Evolutionary conservation across 305 asterid genomes (phyloP), one percentile per base, ranked within the genome.

Genomic region (Andrographis paniculata): DNA sequence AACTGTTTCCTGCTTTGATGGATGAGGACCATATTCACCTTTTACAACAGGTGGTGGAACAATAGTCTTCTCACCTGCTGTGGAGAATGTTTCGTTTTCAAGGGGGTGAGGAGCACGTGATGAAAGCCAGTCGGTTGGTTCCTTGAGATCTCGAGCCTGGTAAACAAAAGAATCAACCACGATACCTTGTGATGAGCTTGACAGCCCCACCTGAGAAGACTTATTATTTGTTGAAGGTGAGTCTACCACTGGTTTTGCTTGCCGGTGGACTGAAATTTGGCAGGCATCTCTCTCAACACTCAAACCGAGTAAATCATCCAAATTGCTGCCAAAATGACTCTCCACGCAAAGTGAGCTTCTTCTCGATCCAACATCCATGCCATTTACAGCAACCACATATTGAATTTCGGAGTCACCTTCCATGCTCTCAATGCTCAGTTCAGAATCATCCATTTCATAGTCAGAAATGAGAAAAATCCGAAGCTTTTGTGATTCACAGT

Each of bases 371-470:
- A 70, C 42, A 59, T 73, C 83, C 69, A 78, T 67, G 58, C 85
- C 77, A 54, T 82, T 82, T 60, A 82, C 68, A 55, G 93, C 88
- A 42, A 82, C 80, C 43, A 78, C 75, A 62, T 66, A 82, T 70
- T 69, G 78, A 67, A 73, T 66, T 61, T 78, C 85, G 21, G 82
- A 66, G 63, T 75, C 82, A 42, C 56, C 80, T 40, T 54, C 68
- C 3, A 70, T 36, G 52, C 59, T 70, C 48, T 71, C 59, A 20
- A 75, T 56, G 53, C 66, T 59, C 41, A 76, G 61, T 51, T 75
- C 74, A 58, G 75, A 67, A 55, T 78, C 78, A 48, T 73, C 76
- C 75, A 78, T 59, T 62, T 82, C 93, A 42, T 24, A 46, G 14
- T 42, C 20, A n/a, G 93, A 78, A 61, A 78, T 78, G 14, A 82